Percentiles rank a stretch among this genome's conserved stretches.
Conservation (phyloP, 2,329 filamentous ascomycete genomes). For the Trichoderma koningii region DNA sequence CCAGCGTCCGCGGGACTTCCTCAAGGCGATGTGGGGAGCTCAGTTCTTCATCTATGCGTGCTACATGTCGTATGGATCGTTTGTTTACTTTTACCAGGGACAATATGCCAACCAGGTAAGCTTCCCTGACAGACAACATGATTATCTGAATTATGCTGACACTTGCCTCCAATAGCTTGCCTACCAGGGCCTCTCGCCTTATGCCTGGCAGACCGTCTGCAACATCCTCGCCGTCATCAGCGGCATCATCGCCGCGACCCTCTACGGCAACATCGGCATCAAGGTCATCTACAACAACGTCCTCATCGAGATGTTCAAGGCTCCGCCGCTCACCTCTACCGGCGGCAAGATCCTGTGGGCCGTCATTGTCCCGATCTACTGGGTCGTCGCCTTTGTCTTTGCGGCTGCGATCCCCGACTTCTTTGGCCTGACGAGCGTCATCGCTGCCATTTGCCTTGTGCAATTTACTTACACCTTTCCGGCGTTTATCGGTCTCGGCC, state of each 20-base stretch:
- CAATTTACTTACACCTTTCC: conserved; percentile 64
- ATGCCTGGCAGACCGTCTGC: conserved; percentile 47
- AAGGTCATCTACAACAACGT: conserved; percentile 58
- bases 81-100: conserved; percentile 43
- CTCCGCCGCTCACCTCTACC: conserved; percentile 50
- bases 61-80: conserved; percentile 48
- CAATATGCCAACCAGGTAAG: conserved; percentile 44
- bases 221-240: conserved; percentile 49
- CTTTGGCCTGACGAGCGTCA: conserved; percentile 49
- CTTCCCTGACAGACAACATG: not conserved
- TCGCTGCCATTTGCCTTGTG: conserved; percentile 57
- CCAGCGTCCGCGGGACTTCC: conserved; percentile 48
- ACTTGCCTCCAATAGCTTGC: conserved; percentile 42
- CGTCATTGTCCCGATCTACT: conserved; percentile 56
- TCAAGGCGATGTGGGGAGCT: conserved; percentile 46
- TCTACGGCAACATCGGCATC: conserved; percentile 58
- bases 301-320: conserved; percentile 51
- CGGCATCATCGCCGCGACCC: conserved; percentile 49
- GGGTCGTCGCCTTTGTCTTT: conserved; percentile 58
- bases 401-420: conserved; percentile 57
- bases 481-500: conserved; percentile 37
- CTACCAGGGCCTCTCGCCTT: conserved; percentile 46
- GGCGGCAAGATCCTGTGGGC: conserved; percentile 55
- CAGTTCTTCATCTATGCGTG: conserved; percentile 47
- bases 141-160: not conserved